Percentiles rank a stretch among this genome's conserved stretches.
phyloP scores from a whole-genome alignment of 2,329 filamentous ascomycete species.

The Capronia coronata region DNA sequence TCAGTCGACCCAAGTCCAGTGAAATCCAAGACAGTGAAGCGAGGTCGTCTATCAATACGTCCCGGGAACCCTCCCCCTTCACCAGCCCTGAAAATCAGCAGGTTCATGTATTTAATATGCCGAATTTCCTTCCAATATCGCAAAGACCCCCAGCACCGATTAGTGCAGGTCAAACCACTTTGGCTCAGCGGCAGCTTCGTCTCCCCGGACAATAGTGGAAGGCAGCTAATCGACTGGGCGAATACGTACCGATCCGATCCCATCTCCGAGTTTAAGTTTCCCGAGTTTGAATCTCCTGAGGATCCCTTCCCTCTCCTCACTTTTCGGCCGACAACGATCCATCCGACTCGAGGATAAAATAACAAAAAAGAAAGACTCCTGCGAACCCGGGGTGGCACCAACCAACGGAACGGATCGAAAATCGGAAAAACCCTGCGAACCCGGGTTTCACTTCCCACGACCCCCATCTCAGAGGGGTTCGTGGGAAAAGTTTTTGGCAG shows the following conservation, averaged over 20 bases:
- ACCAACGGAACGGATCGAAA: background rate
- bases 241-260: too few relatives aligned
- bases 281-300: too few relatives aligned
- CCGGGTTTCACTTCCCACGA: constrained; percentile 2
- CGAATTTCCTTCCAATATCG: background rate
- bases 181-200: background rate
- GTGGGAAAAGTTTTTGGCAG: background rate
- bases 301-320: too few relatives aligned
- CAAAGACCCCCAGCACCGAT: constrained; percentile 1
- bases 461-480: background rate
- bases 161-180: constrained; percentile 1
- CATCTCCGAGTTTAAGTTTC: background rate
- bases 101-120: background rate
- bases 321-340: too few relatives aligned
- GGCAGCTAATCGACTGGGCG: constrained; percentile 1
- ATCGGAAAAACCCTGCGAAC: background rate
- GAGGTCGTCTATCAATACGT: too few relatives aligned
- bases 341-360: too few relatives aligned
- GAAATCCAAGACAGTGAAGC: background rate
- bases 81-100: background rate
- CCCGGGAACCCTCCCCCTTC: too few relatives aligned
- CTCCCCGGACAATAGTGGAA: background rate
- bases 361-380: background rate
- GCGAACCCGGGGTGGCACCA: background rate
- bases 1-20: too few relatives aligned